A percentile compares a stretch with the other conserved stretches of the same genome.
Conservation (phyloP, 1,284 basidiomycete genomes). For the Gomphus bonarii region DNA sequence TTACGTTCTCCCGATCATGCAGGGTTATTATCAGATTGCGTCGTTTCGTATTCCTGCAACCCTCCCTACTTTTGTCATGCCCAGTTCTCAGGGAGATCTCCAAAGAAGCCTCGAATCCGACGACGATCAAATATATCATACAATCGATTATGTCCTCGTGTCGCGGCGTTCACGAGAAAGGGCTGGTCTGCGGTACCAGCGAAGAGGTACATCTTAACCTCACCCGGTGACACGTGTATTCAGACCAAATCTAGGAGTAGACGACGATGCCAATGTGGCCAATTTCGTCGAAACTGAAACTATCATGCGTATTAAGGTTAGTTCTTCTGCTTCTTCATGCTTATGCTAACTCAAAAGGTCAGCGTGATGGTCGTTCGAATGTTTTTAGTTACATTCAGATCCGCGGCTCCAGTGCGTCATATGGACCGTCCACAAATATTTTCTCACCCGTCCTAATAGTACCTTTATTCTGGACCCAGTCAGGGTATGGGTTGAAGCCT, state of each 20-base stretch:
- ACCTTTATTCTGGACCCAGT: conserved; percentile 84
- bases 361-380: conserved; percentile 65
- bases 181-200: conserved; percentile 92
- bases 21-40: conserved; percentile 76
- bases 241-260: conserved; percentile 34
- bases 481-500: conserved; percentile 79
- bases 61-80: neutral
- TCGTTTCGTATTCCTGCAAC: conserved; percentile 48
- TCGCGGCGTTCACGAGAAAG: conserved; percentile 87
- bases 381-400: conserved; percentile 84
- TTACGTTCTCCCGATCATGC: conserved; percentile 81
- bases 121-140: conserved; percentile 25
- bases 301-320: conserved; percentile 68
- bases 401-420: conserved; percentile 70
- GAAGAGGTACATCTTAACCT: conserved; percentile 46
- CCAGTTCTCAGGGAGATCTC: neutral
- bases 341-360: neutral
- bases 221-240: neutral
- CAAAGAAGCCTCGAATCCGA: neutral
- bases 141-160: conserved; percentile 60
- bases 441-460: conserved; percentile 33
- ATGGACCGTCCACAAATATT: neutral
- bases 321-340: conserved; percentile 12
- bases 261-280: conserved; percentile 74
- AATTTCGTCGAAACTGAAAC: conserved; percentile 95